These are phyloP conservation scores for Jaltomata sinuosa DNA, from an alignment of 257 asterid genomes.

Conservation along the genomic window DNA sequence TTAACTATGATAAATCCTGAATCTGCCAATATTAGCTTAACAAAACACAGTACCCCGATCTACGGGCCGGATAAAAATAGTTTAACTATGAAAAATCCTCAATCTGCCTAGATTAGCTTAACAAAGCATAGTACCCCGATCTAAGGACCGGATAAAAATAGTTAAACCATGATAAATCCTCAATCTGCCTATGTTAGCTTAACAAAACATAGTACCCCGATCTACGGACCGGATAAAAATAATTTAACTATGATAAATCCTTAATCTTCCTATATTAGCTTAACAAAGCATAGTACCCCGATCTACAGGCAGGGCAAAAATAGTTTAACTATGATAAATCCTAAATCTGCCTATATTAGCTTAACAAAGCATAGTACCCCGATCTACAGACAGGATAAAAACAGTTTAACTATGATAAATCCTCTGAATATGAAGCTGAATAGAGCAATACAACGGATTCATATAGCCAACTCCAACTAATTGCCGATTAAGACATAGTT, in stretches of 20 bases:
- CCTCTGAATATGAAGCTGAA: neutral
- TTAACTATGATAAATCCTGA: no score
- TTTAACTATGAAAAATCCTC: no score
- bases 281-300: neutral
- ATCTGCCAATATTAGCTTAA: neutral
- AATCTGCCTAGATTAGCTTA: neutral
- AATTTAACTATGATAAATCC: no score
- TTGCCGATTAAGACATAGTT: neutral
- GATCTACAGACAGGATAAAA: neutral
- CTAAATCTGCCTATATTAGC: neutral
- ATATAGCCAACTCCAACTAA: neutral
- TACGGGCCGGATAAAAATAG: neutral
- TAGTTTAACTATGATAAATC: neutral
- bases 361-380: neutral
- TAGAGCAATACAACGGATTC: neutral
- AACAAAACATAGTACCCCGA: no score
- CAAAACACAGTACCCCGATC: neutral
- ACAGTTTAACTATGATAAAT: neutral
- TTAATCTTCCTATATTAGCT: neutral
- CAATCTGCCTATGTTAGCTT: neutral
- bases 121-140: no score
- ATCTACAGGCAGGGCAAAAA: neutral
- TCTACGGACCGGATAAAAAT: no score
- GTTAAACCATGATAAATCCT: no score
- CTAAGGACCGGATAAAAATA: no score